Conservation (phyloP, 2,329 filamentous ascomycete genomes). For the Anthostomella pinea region DNA sequence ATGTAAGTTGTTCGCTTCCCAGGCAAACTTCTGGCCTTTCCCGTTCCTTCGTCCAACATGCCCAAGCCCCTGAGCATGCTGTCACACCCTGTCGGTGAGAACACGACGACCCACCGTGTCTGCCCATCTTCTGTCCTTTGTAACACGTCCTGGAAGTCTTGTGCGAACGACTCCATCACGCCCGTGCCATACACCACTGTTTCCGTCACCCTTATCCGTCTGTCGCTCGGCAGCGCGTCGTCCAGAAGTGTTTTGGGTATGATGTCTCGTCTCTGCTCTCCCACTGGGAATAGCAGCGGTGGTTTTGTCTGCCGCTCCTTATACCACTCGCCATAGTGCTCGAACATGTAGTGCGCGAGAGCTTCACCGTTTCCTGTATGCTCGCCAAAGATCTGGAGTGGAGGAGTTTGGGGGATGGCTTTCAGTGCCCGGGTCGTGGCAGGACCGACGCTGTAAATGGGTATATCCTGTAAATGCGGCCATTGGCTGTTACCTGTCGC, state of each 20-base stretch:
- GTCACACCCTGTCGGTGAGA: conserved; percentile 65
- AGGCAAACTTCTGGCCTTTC: conserved; percentile 31
- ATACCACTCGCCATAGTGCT: conserved; percentile 66
- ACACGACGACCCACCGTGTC: conserved; percentile 71
- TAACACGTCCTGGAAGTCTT: conserved; percentile 58
- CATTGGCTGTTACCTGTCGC: conserved; percentile 33
- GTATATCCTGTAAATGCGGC: conserved; percentile 55
- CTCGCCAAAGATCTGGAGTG: conserved; percentile 68
- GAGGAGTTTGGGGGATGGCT: conserved; percentile 49
- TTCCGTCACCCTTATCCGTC: conserved; percentile 69
- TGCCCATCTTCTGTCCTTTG: conserved; percentile 38
- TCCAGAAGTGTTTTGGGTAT: conserved; percentile 79
- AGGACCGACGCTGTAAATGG: conserved; percentile 76
- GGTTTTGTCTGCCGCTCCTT: conserved; percentile 45
- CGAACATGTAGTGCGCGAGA: conserved; percentile 73
- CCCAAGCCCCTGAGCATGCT: conserved; percentile 55
- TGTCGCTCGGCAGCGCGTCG: conserved; percentile 42
- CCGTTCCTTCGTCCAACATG: conserved; percentile 46
- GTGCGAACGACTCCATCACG: conserved; percentile 74
- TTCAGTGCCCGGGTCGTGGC: conserved; percentile 73
- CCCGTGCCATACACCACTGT: conserved; percentile 83
- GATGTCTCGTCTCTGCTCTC: conserved; percentile 84
- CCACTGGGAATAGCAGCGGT: conserved; percentile 80
- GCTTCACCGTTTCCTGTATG: conserved; percentile 83
- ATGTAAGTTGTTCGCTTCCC: conserved; percentile 55